Conservation (phyloP, 179 eudicot species). For the Corrigiola litoralis region DNA sequence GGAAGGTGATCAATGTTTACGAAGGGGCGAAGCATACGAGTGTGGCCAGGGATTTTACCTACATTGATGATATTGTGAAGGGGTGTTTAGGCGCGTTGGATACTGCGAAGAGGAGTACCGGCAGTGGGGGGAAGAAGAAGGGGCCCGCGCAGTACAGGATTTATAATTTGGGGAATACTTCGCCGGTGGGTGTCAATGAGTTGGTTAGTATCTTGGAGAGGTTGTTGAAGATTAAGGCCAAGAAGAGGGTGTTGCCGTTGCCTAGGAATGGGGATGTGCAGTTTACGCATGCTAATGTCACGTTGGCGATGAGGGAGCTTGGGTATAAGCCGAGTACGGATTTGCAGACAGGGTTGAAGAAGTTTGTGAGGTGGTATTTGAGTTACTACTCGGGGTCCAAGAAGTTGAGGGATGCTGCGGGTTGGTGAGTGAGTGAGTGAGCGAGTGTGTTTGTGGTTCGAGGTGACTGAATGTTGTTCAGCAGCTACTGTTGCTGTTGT, state of each 20-base stretch:
- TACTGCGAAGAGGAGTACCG: conserved; percentile 16
- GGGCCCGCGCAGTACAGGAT: conserved; percentile 19
- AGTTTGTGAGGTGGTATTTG: conserved; percentile 22
- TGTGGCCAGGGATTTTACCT: conserved; percentile 22
- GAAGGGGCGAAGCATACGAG: conserved; percentile 7
- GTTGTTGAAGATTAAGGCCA: conserved; percentile 16
- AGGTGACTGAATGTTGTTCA: not conserved
- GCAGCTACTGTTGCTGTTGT: too few species aligned
- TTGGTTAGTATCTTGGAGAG: conserved; percentile 21
- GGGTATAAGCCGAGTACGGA: conserved; percentile 21
- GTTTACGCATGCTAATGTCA: conserved; percentile 24
- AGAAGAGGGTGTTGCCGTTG: conserved; percentile 18
- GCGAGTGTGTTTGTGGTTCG: too few species aligned
- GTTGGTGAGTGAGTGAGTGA: conserved; percentile 25
- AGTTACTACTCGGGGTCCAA: conserved; percentile 19
- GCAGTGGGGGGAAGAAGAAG: conserved; percentile 16
- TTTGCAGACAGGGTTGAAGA: conserved; percentile 19
- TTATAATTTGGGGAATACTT: conserved; percentile 20
- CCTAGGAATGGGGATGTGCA: conserved; percentile 24
- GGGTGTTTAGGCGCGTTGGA: conserved; percentile 23
- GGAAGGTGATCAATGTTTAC: conserved; percentile 20
- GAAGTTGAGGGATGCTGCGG: conserved; percentile 18
- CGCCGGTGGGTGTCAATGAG: conserved; percentile 17
- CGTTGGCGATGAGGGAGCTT: conserved; percentile 4
- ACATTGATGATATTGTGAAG: conserved; percentile 22